These are phyloP conservation scores for Bacidia rubella DNA, from an alignment of 495 filamentous ascomycete species.

Conservation along the genomic window DNA sequence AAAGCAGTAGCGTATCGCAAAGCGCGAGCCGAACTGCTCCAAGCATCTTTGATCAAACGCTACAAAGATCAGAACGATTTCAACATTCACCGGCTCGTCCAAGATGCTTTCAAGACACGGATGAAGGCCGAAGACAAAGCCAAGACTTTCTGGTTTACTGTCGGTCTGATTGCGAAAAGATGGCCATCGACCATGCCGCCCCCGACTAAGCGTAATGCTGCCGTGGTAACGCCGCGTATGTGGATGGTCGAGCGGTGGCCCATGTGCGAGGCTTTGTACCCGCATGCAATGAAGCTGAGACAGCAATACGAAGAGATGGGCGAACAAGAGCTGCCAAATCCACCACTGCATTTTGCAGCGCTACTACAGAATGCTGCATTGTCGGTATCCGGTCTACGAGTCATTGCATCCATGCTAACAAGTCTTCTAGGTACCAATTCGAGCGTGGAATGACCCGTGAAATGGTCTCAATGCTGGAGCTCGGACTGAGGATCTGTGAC, in stretches of 20 bases:
- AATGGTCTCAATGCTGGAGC: neutral
- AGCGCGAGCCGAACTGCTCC: slow-evolving; percentile 13
- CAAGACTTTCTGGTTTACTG: slow-evolving; percentile 2
- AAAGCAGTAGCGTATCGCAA: slow-evolving; percentile 4
- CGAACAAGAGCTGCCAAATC: too few species aligned
- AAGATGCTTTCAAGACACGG: slow-evolving; percentile 18
- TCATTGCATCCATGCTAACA: too few species aligned
- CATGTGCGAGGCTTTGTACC: too few species aligned
- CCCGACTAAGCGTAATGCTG: slow-evolving; percentile 11
- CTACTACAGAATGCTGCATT: too few species aligned
- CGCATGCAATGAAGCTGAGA: too few species aligned
- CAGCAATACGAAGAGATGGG: slow-evolving; percentile 8
- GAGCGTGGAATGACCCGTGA: slow-evolving; percentile 6
- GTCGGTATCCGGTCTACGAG: too few species aligned
- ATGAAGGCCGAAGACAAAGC: slow-evolving; percentile 10
- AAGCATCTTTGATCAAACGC: slow-evolving; percentile 16
- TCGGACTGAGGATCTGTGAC: neutral
- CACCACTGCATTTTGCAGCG: too few species aligned
- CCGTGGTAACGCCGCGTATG: slow-evolving; percentile 6
- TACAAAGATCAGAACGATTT: slow-evolving; percentile 13
- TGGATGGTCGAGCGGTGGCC: too few species aligned
- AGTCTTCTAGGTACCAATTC: too few species aligned
- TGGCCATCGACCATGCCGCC: slow-evolving; percentile 14
- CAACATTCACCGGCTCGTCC: slow-evolving; percentile 24
- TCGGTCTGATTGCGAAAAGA: slow-evolving; percentile 7